Evolutionary conservation across 2,329 filamentous ascomycete species (phyloP).

Genomic region (Fusarium algeriense): DNA sequence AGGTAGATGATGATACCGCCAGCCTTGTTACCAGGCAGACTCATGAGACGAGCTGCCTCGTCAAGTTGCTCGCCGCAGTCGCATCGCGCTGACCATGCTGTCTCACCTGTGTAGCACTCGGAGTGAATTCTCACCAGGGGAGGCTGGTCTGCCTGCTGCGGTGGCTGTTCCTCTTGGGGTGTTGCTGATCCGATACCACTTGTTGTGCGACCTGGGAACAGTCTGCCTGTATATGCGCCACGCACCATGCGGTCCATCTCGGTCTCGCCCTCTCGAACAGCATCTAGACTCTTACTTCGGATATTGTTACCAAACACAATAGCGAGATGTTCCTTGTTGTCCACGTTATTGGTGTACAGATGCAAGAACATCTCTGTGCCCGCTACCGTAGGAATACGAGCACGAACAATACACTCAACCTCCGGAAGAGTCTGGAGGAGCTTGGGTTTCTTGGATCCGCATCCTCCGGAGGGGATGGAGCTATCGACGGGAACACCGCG

Average conservation of each 20-base stretch:
- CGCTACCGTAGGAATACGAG: slow-evolving; percentile 90
- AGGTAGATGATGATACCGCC: slow-evolving; percentile 96
- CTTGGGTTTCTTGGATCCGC: slow-evolving; percentile 74
- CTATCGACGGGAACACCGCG: slow-evolving; percentile 72
- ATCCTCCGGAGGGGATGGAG: slow-evolving; percentile 68
- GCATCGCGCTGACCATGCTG: slow-evolving; percentile 96
- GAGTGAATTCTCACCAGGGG: slow-evolving; percentile 95
- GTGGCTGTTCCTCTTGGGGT: slow-evolving; percentile 25
- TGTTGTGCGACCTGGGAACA: slow-evolving; percentile 86
- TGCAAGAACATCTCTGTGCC: slow-evolving; percentile 98
- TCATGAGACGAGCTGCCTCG: slow-evolving; percentile 95
- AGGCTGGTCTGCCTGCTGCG: slow-evolving; percentile 30
- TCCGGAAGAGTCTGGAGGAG: slow-evolving; percentile 81
- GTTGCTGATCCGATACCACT: slow-evolving; percentile 68
- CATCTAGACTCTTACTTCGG: slow-evolving; percentile 78
- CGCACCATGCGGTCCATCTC: slow-evolving; percentile 93
- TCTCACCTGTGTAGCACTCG: slow-evolving; percentile 98
- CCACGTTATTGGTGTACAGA: slow-evolving; percentile 90
- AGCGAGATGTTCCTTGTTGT: slow-evolving; percentile 95
- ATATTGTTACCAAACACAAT: slow-evolving; percentile 96
- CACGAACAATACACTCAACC: slow-evolving; percentile 94
- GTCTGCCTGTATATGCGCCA: slow-evolving; percentile 88
- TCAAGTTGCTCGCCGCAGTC: slow-evolving; percentile 98
- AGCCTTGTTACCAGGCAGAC: slow-evolving; percentile 69
- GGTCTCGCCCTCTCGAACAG: slow-evolving; percentile 79